Conservation (phyloP, 495 filamentous ascomycete genomes). For the Penicillium roqueforti region DNA sequence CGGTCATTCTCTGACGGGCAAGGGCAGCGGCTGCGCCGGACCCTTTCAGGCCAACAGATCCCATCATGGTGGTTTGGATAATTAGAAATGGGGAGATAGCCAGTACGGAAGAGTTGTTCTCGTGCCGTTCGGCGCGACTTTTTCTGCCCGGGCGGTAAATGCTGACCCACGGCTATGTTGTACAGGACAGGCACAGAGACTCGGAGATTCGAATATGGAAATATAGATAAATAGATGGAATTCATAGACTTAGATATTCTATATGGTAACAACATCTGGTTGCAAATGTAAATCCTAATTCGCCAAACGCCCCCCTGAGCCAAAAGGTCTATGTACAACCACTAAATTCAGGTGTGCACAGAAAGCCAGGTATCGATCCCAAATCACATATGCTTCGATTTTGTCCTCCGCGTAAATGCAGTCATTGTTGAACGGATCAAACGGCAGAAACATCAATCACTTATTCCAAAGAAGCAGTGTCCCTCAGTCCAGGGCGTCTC, state of each 20-base stretch:
- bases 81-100: conserved; percentile 9
- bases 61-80: conserved; percentile 33
- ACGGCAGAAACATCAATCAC: not conserved
- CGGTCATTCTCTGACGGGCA: conserved; percentile 34
- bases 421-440: not conserved
- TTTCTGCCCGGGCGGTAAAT: conserved; percentile 40
- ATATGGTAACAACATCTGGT: not conserved
- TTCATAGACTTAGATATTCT: conserved; percentile 5
- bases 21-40: conserved; percentile 26
- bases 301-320: conserved; percentile 31
- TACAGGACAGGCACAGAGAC: not conserved
- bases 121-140: conserved; percentile 23
- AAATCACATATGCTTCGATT: conserved; percentile 22
- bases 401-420: conserved; percentile 19
- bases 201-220: not conserved
- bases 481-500: conserved; percentile 44
- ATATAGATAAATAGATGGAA: not conserved
- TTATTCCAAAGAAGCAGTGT: conserved; percentile 40
- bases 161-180: conserved; percentile 9
- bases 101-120: conserved; percentile 17
- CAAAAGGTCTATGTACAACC: conserved; percentile 36
- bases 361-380: conserved; percentile 20
- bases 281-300: conserved; percentile 25
- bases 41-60: conserved; percentile 34
- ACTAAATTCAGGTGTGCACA: conserved; percentile 17